Base-by-base conservation (phyloP, 2,329 filamentous ascomycete genomes). In the Phoma sp. region DNA sequence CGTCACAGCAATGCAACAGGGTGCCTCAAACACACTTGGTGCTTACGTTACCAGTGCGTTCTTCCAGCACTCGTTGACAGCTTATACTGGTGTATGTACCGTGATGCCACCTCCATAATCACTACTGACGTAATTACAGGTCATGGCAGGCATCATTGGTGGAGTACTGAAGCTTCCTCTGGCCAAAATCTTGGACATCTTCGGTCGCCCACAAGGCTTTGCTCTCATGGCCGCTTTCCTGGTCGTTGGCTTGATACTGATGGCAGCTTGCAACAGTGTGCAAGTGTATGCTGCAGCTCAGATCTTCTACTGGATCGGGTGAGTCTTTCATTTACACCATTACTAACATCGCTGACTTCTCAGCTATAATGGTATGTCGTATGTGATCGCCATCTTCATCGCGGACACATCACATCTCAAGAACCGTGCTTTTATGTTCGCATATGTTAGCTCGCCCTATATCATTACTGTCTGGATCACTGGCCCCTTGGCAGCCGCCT, bases 371-470 rank as follows among this genome's bases (percentile, higher is more conserved):
- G 84, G 84, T 4, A 74, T 88, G 23, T 79, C 78, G 48, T 88
- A 86, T 62, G 80, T 80, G 24, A 75, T 89, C 13, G 80, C 80
- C 55, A 81, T 90, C 22, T 85, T 90, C 61, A 82, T 88, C 51
- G 84, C 87, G 23, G 88, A 90, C 62, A 88, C 85, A 1, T 85
- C 86, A 0, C 79, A 80, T 18, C 75, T 90, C 27, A 78, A 82
- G 47, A 87, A 88, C 63, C 80, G 88, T 69, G 84, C 82, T 2
- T 77, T 90, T 38, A 81, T 87, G 65, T 82, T 85, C 30, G 85
- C 86, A 4, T 80, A 64, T 6, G 45, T 52, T 27, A 58, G 49
- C 14, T 65, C 67, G 2, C 57, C 65, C 1, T 51, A 60, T 43
- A 49, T 69, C 7, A 60, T 65, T 33, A 68, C 61, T 4, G 40